Conservation (phyloP, 148 eudicot genomes). For the Agrostemma githago region DNA sequence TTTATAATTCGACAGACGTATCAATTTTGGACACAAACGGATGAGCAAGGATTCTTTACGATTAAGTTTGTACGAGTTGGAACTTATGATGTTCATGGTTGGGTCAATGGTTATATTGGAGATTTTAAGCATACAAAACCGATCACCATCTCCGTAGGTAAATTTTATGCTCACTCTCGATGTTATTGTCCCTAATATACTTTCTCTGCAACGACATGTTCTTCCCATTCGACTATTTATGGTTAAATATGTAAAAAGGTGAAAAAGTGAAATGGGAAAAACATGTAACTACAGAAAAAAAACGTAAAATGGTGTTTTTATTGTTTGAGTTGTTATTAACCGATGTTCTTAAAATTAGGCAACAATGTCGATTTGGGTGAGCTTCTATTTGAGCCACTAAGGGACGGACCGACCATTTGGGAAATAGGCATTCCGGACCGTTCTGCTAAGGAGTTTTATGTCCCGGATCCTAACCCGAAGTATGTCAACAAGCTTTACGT, state of each 20-base stretch:
- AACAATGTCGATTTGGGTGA: slow-evolving; percentile 53
- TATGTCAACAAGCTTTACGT: slow-evolving; percentile 43
- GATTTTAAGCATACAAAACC: slow-evolving; percentile 44
- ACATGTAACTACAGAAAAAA: too few species aligned
- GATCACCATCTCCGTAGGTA: slow-evolving; percentile 56
- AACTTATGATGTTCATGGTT: slow-evolving; percentile 57
- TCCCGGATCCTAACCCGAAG: slow-evolving; percentile 38
- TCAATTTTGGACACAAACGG: slow-evolving; percentile 70
- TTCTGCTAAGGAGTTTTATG: slow-evolving; percentile 53
- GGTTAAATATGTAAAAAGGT: too few species aligned
- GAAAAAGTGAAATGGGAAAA: too few species aligned
- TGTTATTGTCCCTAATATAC: neutral
- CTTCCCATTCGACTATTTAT: too few species aligned
- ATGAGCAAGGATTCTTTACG: slow-evolving; percentile 49
- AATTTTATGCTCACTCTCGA: neutral
- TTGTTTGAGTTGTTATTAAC: neutral
- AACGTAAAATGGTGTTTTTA: too few species aligned
- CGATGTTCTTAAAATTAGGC: slow-evolving; percentile 32
- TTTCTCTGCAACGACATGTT: too few species aligned
- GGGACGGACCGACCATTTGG: slow-evolving; percentile 85
- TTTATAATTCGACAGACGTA: slow-evolving; percentile 39
- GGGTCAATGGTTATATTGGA: slow-evolving; percentile 67
- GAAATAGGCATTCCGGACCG: slow-evolving; percentile 85
- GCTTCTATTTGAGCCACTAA: slow-evolving; percentile 56
- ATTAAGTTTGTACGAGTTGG: slow-evolving; percentile 47